Evolutionary conservation across 2,329 filamentous ascomycete genomes (phyloP).

Genomic region (Anthostomella pinea): DNA sequence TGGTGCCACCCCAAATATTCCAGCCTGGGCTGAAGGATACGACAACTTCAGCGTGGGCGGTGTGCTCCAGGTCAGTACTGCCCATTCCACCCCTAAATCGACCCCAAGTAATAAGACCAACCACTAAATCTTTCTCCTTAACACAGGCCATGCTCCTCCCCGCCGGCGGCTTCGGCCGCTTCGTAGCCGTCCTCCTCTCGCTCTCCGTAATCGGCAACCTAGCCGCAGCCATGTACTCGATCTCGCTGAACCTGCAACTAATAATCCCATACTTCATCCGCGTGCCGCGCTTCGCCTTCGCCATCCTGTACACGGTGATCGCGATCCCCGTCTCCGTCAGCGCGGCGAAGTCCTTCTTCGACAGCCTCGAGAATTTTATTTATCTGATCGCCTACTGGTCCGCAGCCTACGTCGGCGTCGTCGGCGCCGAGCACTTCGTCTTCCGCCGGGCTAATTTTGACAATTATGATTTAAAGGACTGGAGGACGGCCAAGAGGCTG

Average conservation of each 20-base stretch:
- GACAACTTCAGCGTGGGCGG: conserved; percentile 53
- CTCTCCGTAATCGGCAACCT: conserved; percentile 58
- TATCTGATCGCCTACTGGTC: conserved; percentile 58
- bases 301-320: conserved; percentile 55
- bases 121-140: no score
- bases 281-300: conserved; percentile 56
- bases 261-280: conserved; percentile 54
- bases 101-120: no score
- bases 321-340: conserved; percentile 57
- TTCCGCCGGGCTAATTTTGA: conserved; percentile 34
- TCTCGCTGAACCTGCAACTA: conserved; percentile 64
- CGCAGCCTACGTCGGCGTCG: conserved; percentile 50
- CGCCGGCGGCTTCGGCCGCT: conserved; percentile 59
- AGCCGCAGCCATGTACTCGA: conserved; percentile 57
- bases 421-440: conserved; percentile 39
- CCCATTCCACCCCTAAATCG: no score
- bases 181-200: conserved; percentile 56
- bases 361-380: conserved; percentile 54
- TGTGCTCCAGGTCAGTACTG: no score
- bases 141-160: conserved; percentile 57
- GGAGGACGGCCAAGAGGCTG: conserved; percentile 36
- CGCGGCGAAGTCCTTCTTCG: conserved; percentile 55
- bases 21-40: conserved; percentile 52
- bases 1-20: conserved; percentile 53
- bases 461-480: conserved; percentile 36